phyloP scores from a whole-genome alignment of 176 grass and related monocot species.

The Musa acuminata region DNA sequence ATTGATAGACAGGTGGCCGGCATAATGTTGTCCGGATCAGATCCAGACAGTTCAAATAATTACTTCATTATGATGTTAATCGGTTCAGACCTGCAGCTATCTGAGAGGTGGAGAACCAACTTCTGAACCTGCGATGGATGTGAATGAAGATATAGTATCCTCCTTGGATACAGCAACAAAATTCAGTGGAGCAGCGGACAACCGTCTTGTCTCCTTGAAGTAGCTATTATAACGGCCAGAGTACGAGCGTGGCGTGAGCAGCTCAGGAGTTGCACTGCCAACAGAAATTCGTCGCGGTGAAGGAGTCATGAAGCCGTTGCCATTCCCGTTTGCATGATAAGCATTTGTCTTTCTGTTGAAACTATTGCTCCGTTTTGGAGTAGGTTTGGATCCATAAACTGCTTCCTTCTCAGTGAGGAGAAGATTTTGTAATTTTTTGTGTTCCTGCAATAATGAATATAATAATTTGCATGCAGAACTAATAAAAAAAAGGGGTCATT shows the following conservation, averaged over 20 bases:
- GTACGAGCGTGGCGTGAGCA: conserved; percentile 71
- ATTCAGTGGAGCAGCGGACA: conserved; percentile 43
- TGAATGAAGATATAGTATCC: conserved; percentile 74
- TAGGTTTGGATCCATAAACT: conserved; percentile 71
- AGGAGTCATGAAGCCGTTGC: conserved; percentile 81
- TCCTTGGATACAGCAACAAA: conserved; percentile 52
- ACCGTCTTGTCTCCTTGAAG: conserved; percentile 49
- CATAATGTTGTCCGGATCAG: too few species aligned
- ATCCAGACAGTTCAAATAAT: not conserved
- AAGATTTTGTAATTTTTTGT: conserved; percentile 75
- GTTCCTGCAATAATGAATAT: conserved; percentile 39
- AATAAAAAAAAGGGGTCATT: not conserved
- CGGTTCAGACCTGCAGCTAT: not conserved
- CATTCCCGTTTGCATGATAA: conserved; percentile 45
- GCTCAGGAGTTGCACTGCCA: conserved; percentile 64
- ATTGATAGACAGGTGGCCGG: not conserved
- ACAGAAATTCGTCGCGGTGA: conserved; percentile 39
- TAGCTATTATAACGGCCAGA: conserved; percentile 56
- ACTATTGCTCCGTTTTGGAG: conserved; percentile 44
- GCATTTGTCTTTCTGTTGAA: conserved; percentile 51
- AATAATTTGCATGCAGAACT: conserved; percentile 2
- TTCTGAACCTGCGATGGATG: conserved; percentile 73
- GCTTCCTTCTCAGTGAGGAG: conserved; percentile 74
- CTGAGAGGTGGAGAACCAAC: conserved; percentile 44
- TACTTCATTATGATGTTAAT: not conserved